These are phyloP conservation scores for Isatis tinctoria DNA, from an alignment of 345 rosid genomes.

Conservation along the genomic window DNA sequence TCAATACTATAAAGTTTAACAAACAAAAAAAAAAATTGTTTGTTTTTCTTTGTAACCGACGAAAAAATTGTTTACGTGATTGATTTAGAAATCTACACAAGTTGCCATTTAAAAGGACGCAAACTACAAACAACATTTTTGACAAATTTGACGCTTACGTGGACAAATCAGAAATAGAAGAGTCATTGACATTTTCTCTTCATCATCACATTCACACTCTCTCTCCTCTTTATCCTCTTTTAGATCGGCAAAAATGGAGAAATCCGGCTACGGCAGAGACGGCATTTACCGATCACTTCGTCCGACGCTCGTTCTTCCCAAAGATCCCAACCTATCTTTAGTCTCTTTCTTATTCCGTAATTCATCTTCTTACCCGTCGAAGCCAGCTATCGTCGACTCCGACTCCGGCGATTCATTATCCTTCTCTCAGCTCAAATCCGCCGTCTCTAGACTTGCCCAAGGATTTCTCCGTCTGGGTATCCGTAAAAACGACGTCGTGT, in stretches of 20 bases:
- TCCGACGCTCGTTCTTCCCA: slow-evolving; percentile 51
- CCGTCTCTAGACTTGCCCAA: slow-evolving; percentile 53
- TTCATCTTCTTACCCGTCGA: slow-evolving; percentile 47
- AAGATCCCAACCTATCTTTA: slow-evolving; percentile 58
- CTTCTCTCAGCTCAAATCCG: slow-evolving; percentile 59
- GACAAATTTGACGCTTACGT: too few relatives aligned
- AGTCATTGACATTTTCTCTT: not conserved
- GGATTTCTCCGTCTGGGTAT: slow-evolving; percentile 66
- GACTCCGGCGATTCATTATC: slow-evolving; percentile 51
- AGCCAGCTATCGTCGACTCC: slow-evolving; percentile 67
- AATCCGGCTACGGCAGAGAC: slow-evolving; percentile 82
- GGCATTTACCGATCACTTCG: slow-evolving; percentile 75
- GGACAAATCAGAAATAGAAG: not conserved
- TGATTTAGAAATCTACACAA: too few relatives aligned
- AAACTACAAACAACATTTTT: too few relatives aligned
- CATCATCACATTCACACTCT: not conserved
- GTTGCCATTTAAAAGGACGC: too few relatives aligned
- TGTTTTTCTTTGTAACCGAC: too few relatives aligned
- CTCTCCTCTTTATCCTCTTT: not conserved
- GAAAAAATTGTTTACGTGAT: too few relatives aligned
- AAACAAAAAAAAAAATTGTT: too few relatives aligned
- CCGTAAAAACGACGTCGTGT: slow-evolving; percentile 56
- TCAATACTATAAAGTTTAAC: too few relatives aligned
- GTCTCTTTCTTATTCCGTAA: slow-evolving; percentile 59
- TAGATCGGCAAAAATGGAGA: slow-evolving; percentile 47